Base-by-base conservation (phyloP, 768 basidiomycete species). In the Rhodosporidiobolus sp. region DNA sequence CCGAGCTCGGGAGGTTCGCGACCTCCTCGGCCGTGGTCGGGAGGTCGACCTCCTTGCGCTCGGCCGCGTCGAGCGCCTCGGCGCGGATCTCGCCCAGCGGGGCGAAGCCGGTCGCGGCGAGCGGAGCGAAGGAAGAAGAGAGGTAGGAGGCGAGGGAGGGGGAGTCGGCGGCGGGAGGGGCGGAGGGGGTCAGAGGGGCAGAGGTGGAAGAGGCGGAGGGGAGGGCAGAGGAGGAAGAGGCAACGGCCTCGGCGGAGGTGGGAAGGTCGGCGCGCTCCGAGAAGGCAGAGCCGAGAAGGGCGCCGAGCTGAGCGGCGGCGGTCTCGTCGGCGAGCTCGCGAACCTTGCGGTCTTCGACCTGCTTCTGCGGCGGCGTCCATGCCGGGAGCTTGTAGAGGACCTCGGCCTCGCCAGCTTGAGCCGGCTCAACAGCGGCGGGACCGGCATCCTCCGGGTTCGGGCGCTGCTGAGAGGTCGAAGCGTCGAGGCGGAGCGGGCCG, bases 81-180 rank as follows among this genome's bases (percentile, higher is more conserved):
- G 67, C 67, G 28, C n/a, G 22, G 30, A 69, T 45, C 54, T 69
- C 61, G 32, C 48, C 67, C 38, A 55, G 53, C 10, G 67, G 63
- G 34, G 63, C 61, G 55, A 55, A 68, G 16, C 53, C 43, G 35
- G 52, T 22, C 26, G 64, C 34, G n/a, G 52, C 38, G 43, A 70
- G 59, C 20, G 64, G 70, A 1, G 65, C 61, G 64, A 62, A 57
- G 4, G 69, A 63, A 49, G 46, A n/a, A 3, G 62, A n/a, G 49
- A 64, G 69, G 63, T 50, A 64, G 28, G 62, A 64, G 19, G 55
- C 49, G 34, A 64, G 69, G 30, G 61, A 60, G 43, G 67, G 67
- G n/a, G 59, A 28, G n/a, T 38, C 57, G 19, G 30, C 30, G 28
- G 34, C 35, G 32, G 62, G 24, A 9, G 34, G 2, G 50, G 50